phyloP scores from a whole-genome alignment of 371 early-diverging fungal species.

The Synchytrium microbalum region DNA sequence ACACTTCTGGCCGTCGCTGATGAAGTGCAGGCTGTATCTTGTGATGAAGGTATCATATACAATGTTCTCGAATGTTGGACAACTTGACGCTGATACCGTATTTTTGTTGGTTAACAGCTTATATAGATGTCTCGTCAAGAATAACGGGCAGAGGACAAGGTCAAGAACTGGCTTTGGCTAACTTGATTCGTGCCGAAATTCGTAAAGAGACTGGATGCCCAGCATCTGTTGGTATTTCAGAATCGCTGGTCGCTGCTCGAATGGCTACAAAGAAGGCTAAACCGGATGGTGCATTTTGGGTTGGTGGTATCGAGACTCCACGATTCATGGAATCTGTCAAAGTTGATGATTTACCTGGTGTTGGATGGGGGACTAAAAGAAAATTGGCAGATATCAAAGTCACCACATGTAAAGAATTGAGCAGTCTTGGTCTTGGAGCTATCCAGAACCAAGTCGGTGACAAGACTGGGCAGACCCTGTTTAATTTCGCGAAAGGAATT shows the following conservation, averaged over 20 bases:
- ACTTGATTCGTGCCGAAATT: slow-evolving; percentile 45
- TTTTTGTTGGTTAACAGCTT: too few relatives aligned
- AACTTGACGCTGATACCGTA: too few relatives aligned
- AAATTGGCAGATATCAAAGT: slow-evolving; percentile 42
- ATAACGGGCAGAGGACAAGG: slow-evolving; percentile 28
- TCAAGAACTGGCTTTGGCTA: slow-evolving; percentile 37
- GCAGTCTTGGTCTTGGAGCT: slow-evolving; percentile 21
- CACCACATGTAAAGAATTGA: slow-evolving; percentile 46
- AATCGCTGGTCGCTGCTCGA: slow-evolving; percentile 67
- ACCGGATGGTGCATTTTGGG: slow-evolving; percentile 57
- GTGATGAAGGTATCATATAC: slow-evolving; percentile 34
- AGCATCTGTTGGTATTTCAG: slow-evolving; percentile 67
- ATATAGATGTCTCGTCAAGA: slow-evolving; percentile 58
- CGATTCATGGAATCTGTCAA: slow-evolving; percentile 13
- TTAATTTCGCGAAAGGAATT: slow-evolving; percentile 61
- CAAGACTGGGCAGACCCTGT: slow-evolving; percentile 59
- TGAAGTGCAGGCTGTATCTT: slow-evolving; percentile 70
- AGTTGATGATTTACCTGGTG: slow-evolving; percentile 39
- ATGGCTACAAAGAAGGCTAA: slow-evolving; percentile 76
- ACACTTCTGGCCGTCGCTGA: slow-evolving; percentile 57
- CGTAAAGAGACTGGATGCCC: slow-evolving; percentile 51
- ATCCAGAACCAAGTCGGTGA: slow-evolving; percentile 60
- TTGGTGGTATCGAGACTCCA: slow-evolving; percentile 28
- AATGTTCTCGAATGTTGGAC: too few relatives aligned
- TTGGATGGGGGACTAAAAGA: slow-evolving; percentile 35